These are phyloP conservation scores for Astrocystis sublimbata DNA, from an alignment of 495 filamentous ascomycete genomes.

Conservation along the genomic window DNA sequence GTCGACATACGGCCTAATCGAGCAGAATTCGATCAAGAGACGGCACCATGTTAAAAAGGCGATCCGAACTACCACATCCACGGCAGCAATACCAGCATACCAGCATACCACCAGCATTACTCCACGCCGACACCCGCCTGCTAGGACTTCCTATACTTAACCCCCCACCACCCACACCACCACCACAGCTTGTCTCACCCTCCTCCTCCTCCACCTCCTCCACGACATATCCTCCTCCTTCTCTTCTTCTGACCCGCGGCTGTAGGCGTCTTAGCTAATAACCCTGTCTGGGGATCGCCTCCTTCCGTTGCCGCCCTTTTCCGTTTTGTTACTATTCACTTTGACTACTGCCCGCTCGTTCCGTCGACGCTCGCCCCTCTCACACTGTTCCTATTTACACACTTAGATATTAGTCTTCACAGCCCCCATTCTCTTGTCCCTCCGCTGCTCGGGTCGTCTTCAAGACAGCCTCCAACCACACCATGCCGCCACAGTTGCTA, in stretches of 20 bases:
- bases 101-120: too few relatives aligned
- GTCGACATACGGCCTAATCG: slow-evolving; percentile 6
- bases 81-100: too few relatives aligned
- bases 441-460: not conserved
- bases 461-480: slow-evolving; percentile 29
- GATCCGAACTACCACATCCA: slow-evolving; percentile 18
- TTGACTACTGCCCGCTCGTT: slow-evolving; percentile 24
- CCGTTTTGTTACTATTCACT: slow-evolving; percentile 39
- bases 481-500: slow-evolving; percentile 89
- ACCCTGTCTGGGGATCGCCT: slow-evolving; percentile 57
- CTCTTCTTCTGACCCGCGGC: slow-evolving; percentile 53
- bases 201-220: slow-evolving; percentile 49
- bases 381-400: too few relatives aligned
- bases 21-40: slow-evolving; percentile 17
- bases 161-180: slow-evolving; percentile 45
- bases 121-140: too few relatives aligned
- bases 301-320: slow-evolving; percentile 53
- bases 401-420: slow-evolving; percentile 23
- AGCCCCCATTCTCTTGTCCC: slow-evolving; percentile 1
- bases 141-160: slow-evolving; percentile 41
- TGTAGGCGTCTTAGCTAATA: slow-evolving; percentile 59
- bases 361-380: slow-evolving; percentile 21
- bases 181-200: slow-evolving; percentile 40
- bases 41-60: slow-evolving; percentile 18
- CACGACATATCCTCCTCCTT: slow-evolving; percentile 49